Base-by-base conservation (phyloP, 805 yeast genomes). In the Osmozyma mogii region DNA sequence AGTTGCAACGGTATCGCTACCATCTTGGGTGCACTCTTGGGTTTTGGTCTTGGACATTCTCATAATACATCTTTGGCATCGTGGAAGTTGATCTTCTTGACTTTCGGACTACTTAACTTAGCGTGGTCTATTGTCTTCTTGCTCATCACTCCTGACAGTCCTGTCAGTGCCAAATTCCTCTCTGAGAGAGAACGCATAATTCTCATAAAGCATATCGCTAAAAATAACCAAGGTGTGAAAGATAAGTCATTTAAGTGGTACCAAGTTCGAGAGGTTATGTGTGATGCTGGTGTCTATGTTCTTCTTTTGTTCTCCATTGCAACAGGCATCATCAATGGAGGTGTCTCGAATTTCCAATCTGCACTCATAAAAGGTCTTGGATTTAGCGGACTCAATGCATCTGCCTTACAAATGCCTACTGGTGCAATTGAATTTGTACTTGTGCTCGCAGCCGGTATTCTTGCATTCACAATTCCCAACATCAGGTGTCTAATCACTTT, bases 301-400 rank as follows among this genome's bases (percentile, higher is more conserved):
- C 39, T 47, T 25, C 45, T 37, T 5, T 24, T 44, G 6, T 36
- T 49, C 25, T 56, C 50, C 8, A 35, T 52, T 17, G 47, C 39
- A 3, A 40, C 56, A 37, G 65, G 64, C 32, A 48, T 59, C 9
- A 39, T 51, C 28, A 54, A 52, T 32, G 54, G 55, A 5, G 56
- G 55, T 3, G 37, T 39, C 10, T 44, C 52, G 3, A 49, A 49
- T 32, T 51, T 49, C 34, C 36, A 41, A 9, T 39, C 45, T 22
- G 48, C 61, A 8, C 35, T 61, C 17, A 41, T 62, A 14, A 37
- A 36, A 25, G 52, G 55, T 15, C 58, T 52, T 36, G 64, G 64
- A 1, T 61, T 50, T 41, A 35, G 41, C 22, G 45, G 56, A 3
- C 37, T 56, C 24, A 30, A 45, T 12, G 38, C 56, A 9, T 52